These are phyloP conservation scores for Acanthamoeba triangularis DNA, from an alignment of 208 protist genomes.

Conservation along the genomic window DNA sequence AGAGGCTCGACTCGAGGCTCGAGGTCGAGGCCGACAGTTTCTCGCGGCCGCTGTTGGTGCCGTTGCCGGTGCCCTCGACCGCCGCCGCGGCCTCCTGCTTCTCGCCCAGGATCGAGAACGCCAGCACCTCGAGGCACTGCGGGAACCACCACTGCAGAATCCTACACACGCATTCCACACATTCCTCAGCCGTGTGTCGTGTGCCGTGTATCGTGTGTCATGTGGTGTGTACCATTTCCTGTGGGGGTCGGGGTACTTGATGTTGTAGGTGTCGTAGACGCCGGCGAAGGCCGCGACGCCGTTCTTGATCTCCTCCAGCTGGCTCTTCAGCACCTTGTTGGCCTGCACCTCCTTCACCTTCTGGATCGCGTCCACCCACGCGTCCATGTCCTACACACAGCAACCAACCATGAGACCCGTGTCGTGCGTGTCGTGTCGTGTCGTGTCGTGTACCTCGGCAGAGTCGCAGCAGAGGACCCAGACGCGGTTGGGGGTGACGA, in stretches of 20 bases:
- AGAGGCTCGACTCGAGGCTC: constrained; percentile 27
- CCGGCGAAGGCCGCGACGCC: constrained; percentile 22
- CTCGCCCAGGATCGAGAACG: constrained; percentile 20
- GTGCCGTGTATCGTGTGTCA: not conserved
- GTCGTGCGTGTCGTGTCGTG: too few relatives aligned
- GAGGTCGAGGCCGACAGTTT: constrained; percentile 3
- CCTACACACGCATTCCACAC: not conserved
- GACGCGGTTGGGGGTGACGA: constrained; percentile 66
- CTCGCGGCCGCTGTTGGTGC: not conserved
- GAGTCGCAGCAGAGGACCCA: constrained; percentile 47
- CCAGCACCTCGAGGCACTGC: constrained; percentile 60
- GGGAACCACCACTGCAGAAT: constrained; percentile 67
- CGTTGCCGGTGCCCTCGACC: not conserved
- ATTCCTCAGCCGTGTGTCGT: not conserved
- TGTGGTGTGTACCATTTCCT: not conserved
- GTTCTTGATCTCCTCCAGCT: constrained; percentile 62
- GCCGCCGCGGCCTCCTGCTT: constrained; percentile 42
- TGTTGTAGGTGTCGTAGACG: constrained; percentile 60
- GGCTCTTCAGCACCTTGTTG: constrained; percentile 67
- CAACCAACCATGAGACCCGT: not conserved
- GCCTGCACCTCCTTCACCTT: constrained; percentile 63
- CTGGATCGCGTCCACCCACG: constrained; percentile 60
- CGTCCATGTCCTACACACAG: constrained; percentile 36
- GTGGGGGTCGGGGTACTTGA: constrained; percentile 56
- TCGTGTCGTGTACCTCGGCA: not conserved